Evolutionary conservation across 768 basidiomycete genomes (phyloP), one percentile per base, ranked within the genome.

Genomic region (Dentipellis fragilis): DNA sequence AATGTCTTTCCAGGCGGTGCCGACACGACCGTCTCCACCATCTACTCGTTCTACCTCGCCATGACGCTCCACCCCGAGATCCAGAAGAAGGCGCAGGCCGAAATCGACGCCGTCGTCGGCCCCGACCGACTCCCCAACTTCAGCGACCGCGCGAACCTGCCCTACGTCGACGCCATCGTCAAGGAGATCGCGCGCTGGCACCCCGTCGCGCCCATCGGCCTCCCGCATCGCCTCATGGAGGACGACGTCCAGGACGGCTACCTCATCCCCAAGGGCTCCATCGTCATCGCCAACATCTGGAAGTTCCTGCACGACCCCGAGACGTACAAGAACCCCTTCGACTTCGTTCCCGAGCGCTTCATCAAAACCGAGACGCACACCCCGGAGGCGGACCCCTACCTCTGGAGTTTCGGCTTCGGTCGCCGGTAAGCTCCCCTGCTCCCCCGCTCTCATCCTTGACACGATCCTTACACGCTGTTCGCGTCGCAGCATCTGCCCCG

Each of bases 231-330:
- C 9, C 14, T 57, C 35, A 54, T 14, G 14, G 34, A 21, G 35
- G 56, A 57, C 23, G 56, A 57, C 52, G 29, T 49, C 19, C 54
- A 64, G 34, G 40, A 59, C 14, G 63, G 59, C 12, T 57, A 56
- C 55, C 48, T 57, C 37, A 61, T 64, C 10, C 59, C 59, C 3
- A 57, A 58, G 40, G 60, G 57, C 8, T 57, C 62, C 9, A 45
- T 59, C 47, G 47, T 59, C 37, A 47, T 59, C 16, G 49, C 52
- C 1, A 62, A 63, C 49, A 29, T 57, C 37, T 53, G 52, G 56
- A 58, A 61, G 34, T 57, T 69, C n/a, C 58, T 69, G 14, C 71
- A 67, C 47, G 69, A 74, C 50, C 67, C 67, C 9, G 57, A 59
- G 22, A 54, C 56, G 7, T 74, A 73, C 60, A 51, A 56, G 2